Evolutionary conservation across 192 early-diverging fungal genomes (phyloP).

Genomic region (Rhizophagus clarus): DNA sequence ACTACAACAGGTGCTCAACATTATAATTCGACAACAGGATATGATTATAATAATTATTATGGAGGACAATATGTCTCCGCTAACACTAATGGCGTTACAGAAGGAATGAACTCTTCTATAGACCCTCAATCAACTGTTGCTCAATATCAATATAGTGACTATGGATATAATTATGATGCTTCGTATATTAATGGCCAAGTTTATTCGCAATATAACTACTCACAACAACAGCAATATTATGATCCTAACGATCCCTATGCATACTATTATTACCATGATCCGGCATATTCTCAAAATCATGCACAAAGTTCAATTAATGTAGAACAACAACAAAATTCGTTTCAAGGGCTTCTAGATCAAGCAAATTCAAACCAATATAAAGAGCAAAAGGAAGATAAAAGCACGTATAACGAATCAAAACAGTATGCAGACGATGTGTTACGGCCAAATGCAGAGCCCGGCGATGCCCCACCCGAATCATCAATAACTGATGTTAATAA

Average conservation of each 20-base stretch:
- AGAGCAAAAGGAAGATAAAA: not conserved
- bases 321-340: not conserved
- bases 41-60: not conserved
- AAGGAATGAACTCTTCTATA: not conserved
- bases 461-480: too few species aligned
- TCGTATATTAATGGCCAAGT: constrained; percentile 13
- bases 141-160: not conserved
- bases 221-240: constrained; percentile 23
- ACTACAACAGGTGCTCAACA: not conserved
- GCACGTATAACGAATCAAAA: not conserved
- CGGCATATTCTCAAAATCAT: not conserved
- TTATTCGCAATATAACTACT: constrained; percentile 30
- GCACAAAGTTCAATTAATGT: not conserved
- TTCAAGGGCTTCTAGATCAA: not conserved
- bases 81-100: not conserved
- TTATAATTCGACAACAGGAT: not conserved
- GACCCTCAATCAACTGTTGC: not conserved
- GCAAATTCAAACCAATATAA: not conserved
- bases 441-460: not conserved
- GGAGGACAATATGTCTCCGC: not conserved
- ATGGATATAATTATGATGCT: not conserved
- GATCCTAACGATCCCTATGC: constrained; percentile 18
- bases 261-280: not conserved
- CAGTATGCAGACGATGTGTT: not conserved
- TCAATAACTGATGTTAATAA: not conserved